Percentiles rank a stretch among this genome's conserved stretches.
These are phyloP conservation scores for Nymphaea colorata DNA, from an alignment of 164 flowering plant genomes.

Conservation along the genomic window DNA sequence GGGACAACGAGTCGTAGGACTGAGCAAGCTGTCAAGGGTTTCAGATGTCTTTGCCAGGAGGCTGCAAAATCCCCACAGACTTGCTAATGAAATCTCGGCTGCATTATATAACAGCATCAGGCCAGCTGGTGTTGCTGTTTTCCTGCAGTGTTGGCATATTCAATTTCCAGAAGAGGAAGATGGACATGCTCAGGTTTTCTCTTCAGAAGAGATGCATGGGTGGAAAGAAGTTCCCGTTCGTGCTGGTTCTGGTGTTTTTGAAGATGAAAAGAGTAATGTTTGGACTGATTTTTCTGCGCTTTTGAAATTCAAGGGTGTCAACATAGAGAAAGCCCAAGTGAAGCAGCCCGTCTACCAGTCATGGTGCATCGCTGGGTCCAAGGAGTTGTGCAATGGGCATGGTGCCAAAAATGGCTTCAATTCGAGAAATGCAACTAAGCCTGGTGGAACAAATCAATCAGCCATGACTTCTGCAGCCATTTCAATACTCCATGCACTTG, in stretches of 20 bases:
- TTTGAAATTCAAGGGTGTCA: slow-evolving; percentile 48
- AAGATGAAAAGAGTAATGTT: slow-evolving; percentile 29
- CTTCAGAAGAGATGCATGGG: slow-evolving; percentile 25
- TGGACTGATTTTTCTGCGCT: slow-evolving; percentile 74
- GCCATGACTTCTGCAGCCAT: slow-evolving; percentile 53
- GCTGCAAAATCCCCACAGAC: slow-evolving; percentile 78
- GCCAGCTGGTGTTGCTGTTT: slow-evolving; percentile 78
- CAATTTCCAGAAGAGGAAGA: slow-evolving; percentile 44
- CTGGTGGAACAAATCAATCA: slow-evolving; percentile 16
- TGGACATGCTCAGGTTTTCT: slow-evolving; percentile 20
- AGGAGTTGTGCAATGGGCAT: slow-evolving; percentile 20
- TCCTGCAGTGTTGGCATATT: slow-evolving; percentile 75
- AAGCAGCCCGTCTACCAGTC: slow-evolving; percentile 9
- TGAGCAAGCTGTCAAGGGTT: slow-evolving; percentile 87
- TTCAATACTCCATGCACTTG: slow-evolving; percentile 54
- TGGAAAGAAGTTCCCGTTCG: slow-evolving; percentile 33
- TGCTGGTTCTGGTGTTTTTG: slow-evolving; percentile 77
- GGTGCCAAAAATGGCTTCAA: slow-evolving; percentile 8
- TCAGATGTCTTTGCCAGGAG: slow-evolving; percentile 85
- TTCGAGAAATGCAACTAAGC: slow-evolving; percentile 14
- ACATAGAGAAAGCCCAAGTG: slow-evolving; percentile 12
- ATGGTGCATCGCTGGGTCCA: slow-evolving; percentile 65
- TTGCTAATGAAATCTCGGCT: slow-evolving; percentile 68
- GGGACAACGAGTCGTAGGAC: slow-evolving; percentile 68
- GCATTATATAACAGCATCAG: slow-evolving; percentile 65